A percentile compares a stretch with the other conserved stretches of the same genome.
These are phyloP conservation scores for Pugionium cornutum DNA, from an alignment of 345 rosid genomes.

Conservation along the genomic window DNA sequence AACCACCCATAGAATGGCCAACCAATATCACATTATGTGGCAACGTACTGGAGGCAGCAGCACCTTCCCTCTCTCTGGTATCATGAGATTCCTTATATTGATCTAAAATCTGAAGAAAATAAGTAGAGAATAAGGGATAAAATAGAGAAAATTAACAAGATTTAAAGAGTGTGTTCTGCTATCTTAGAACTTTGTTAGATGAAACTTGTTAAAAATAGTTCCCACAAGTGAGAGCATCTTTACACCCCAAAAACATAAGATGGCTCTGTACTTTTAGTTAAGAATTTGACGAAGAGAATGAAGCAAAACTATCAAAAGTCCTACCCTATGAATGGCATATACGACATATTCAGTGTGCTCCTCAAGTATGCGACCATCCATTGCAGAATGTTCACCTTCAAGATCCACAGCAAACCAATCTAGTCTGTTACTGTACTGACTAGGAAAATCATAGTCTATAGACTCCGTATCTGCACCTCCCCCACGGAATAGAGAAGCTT, in stretches of 20 bases:
- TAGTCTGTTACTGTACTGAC: constrained; percentile 59
- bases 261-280: neutral
- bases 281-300: constrained; percentile 24
- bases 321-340: constrained; percentile 93
- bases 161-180: constrained; percentile 6
- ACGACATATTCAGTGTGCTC: constrained; percentile 98
- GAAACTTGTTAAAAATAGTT: constrained; percentile 12
- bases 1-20: constrained; percentile 99
- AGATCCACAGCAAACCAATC: constrained; percentile 99
- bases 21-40: constrained; percentile 89
- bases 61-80: constrained; percentile 72
- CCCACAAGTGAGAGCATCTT: neutral
- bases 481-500: constrained; percentile 53
- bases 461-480: constrained; percentile 47
- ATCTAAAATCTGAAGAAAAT: constrained; percentile 73
- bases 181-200: constrained; percentile 16
- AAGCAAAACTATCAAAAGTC: constrained; percentile 33
- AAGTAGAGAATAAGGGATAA: neutral
- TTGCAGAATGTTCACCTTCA: constrained; percentile 99
- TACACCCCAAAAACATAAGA: neutral
- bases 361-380: constrained; percentile 96
- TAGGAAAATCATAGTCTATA: constrained; percentile 55
- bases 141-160: constrained; percentile 1
- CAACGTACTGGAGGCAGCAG: constrained; percentile 60
- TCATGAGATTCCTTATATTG: constrained; percentile 76